These are phyloP conservation scores for Globisporangium megalacanthum DNA, from an alignment of 352 stramenopile species.

Conservation along the genomic window DNA sequence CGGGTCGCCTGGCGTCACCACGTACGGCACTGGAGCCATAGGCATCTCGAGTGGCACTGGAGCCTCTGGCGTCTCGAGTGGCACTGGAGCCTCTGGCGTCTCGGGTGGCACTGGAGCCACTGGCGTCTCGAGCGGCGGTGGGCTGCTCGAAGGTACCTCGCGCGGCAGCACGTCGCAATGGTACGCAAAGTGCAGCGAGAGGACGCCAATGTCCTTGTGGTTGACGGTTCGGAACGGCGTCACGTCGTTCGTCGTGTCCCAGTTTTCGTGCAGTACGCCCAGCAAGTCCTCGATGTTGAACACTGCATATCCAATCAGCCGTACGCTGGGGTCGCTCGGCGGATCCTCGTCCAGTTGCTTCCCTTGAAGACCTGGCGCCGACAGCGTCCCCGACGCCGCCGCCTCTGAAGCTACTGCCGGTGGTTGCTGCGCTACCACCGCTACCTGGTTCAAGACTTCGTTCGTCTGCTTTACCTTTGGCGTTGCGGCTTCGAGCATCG, in stretches of 20 bases:
- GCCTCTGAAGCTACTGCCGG: not conserved
- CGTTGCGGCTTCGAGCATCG: slow-evolving; percentile 11
- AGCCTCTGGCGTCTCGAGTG: too few species aligned
- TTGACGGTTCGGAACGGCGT: slow-evolving; percentile 27
- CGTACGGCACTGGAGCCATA: too few species aligned
- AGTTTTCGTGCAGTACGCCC: slow-evolving; percentile 40
- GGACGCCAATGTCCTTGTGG: slow-evolving; percentile 29
- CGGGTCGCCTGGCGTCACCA: not conserved
- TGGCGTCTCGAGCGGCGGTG: too few species aligned
- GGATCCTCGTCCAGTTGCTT: not conserved
- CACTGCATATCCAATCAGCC: slow-evolving; percentile 38
- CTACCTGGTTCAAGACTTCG: not conserved
- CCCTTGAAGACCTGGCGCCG: not conserved
- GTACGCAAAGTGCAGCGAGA: slow-evolving; percentile 41
- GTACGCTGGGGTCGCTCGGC: slow-evolving; percentile 4
- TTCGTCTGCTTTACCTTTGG: not conserved
- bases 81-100: too few species aligned
- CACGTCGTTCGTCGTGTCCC: slow-evolving; percentile 33
- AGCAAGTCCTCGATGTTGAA: slow-evolving; percentile 39
- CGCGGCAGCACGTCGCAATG: slow-evolving; percentile 34
- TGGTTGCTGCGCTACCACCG: not conserved
- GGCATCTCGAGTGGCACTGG: too few species aligned
- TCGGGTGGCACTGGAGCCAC: too few species aligned
- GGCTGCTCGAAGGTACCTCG: slow-evolving; percentile 4
- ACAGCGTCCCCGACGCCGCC: too few species aligned